Evolutionary conservation across 2,329 filamentous ascomycete species (phyloP).

Genomic region (Metarhizium brunneum): DNA sequence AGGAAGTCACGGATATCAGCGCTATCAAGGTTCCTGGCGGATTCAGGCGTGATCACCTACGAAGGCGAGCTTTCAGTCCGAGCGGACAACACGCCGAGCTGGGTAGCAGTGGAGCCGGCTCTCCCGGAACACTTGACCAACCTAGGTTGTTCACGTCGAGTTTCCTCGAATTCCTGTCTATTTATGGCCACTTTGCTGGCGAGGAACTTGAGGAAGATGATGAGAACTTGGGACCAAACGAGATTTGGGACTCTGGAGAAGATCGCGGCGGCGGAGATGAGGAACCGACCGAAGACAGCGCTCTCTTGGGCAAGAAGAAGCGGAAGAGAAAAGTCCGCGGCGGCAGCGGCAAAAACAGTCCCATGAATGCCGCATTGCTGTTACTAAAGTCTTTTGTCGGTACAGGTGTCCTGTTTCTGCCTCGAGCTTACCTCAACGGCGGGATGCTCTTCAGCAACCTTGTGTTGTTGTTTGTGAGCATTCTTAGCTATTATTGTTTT

Average conservation of each 20-base stretch:
- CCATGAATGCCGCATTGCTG: conserved; percentile 71
- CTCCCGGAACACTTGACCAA: conserved; percentile 19
- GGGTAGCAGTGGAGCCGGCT: conserved; percentile 24
- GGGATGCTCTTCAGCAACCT: conserved; percentile 96
- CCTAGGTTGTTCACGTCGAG: conserved; percentile 71
- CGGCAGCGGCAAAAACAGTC: conserved; percentile 65
- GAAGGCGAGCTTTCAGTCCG: conserved; percentile 62
- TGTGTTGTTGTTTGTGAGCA: conserved; percentile 76
- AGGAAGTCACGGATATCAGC: conserved; percentile 74
- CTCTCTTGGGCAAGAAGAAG: conserved; percentile 66
- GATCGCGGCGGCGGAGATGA: conserved; percentile 60
- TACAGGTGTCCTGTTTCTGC: conserved; percentile 88
- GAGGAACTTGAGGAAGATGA: conserved; percentile 96
- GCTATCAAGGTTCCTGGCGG: conserved; percentile 90
- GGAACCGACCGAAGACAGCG: conserved; percentile 81
- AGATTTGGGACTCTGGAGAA: conserved; percentile 80
- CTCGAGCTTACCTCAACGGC: conserved; percentile 87
- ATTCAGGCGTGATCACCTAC: conserved; percentile 82
- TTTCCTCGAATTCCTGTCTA: conserved; percentile 89
- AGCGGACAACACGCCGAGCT: conserved; percentile 19
- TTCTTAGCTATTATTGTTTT: conserved; percentile 94
- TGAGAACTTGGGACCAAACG: conserved; percentile 74
- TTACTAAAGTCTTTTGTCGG: conserved; percentile 97
- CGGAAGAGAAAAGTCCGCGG: conserved; percentile 68
- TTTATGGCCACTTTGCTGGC: conserved; percentile 96